Evolutionary conservation across 2,329 filamentous ascomycete genomes (phyloP).

Genomic region (Beauveria australis): DNA sequence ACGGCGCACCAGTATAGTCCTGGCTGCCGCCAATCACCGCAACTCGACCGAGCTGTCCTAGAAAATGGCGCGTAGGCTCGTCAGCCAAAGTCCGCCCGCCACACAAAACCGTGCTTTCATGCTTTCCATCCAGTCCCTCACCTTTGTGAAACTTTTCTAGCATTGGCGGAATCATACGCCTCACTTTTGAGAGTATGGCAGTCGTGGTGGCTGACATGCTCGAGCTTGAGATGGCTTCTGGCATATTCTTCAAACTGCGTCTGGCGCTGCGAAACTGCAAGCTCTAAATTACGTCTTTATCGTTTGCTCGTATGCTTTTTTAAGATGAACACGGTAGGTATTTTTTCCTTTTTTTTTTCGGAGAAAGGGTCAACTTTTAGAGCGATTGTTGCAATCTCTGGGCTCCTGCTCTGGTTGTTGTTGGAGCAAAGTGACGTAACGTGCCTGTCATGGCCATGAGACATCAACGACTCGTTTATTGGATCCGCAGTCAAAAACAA

Average conservation of each 20-base stretch:
- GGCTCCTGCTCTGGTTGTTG: background rate
- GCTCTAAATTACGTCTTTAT: background rate
- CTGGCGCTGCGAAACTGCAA: background rate
- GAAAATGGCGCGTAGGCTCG: background rate
- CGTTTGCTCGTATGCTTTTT: background rate
- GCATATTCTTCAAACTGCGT: constrained; percentile 4
- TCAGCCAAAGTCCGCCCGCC: background rate
- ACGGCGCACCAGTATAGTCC: constrained; percentile 95
- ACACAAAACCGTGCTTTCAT: too few relatives aligned
- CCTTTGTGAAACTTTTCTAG: constrained; percentile 95
- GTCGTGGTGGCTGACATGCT: constrained; percentile 63
- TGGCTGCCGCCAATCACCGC: constrained; percentile 91
- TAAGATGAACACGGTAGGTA: too few relatives aligned
- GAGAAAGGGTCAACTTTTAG: background rate
- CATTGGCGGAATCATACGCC: constrained; percentile 90
- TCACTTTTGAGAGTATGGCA: constrained; percentile 70
- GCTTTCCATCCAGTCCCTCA: constrained; percentile 23
- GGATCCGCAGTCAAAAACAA: background rate
- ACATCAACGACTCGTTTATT: background rate
- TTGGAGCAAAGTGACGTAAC: background rate
- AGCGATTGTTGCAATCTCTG: background rate
- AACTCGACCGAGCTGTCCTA: constrained; percentile 85
- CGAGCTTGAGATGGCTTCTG: constrained; percentile 14
- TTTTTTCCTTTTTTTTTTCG: background rate
- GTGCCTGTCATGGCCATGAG: background rate